Evolutionary conservation across 192 early-diverging fungal species (phyloP).

Genomic region (Linnemannia exigua): DNA sequence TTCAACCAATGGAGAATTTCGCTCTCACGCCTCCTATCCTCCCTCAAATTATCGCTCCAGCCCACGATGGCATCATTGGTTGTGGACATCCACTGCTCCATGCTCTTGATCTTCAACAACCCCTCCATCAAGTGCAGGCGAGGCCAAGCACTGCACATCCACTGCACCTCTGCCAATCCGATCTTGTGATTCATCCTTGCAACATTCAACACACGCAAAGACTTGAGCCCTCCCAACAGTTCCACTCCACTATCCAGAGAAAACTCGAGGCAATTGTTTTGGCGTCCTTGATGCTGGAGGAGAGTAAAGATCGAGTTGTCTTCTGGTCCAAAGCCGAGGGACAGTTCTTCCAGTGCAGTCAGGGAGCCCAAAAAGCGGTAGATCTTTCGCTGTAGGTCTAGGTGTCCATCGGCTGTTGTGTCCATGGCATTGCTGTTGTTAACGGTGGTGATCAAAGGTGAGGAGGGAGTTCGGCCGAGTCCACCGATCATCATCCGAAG

Average conservation of each 20-base stretch:
- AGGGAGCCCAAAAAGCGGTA: not conserved
- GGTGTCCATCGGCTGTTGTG: not conserved
- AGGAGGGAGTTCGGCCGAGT: not conserved
- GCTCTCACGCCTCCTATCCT: not conserved
- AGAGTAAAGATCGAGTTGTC: not conserved
- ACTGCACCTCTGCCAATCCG: not conserved
- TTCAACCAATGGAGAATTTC: not conserved
- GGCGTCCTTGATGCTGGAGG: not conserved
- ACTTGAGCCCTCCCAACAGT: not conserved
- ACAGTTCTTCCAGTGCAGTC: not conserved
- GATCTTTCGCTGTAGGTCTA: not conserved
- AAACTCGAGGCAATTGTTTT: not conserved
- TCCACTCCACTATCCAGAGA: not conserved
- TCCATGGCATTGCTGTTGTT: not conserved
- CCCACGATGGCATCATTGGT: not conserved
- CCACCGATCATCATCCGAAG: not conserved
- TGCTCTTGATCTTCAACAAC: not conserved
- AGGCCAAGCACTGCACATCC: conserved; percentile 1
- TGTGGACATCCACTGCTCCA: not conserved
- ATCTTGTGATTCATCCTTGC: not conserved
- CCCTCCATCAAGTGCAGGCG: not conserved
- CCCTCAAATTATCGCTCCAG: not conserved
- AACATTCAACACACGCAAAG: not conserved
- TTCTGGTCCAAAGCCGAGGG: not conserved
- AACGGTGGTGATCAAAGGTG: not conserved